Evolutionary conservation across 352 stramenopile genomes (phyloP), one percentile per base, ranked within the genome.

Genomic region (Globisporangium sylvaticum): DNA sequence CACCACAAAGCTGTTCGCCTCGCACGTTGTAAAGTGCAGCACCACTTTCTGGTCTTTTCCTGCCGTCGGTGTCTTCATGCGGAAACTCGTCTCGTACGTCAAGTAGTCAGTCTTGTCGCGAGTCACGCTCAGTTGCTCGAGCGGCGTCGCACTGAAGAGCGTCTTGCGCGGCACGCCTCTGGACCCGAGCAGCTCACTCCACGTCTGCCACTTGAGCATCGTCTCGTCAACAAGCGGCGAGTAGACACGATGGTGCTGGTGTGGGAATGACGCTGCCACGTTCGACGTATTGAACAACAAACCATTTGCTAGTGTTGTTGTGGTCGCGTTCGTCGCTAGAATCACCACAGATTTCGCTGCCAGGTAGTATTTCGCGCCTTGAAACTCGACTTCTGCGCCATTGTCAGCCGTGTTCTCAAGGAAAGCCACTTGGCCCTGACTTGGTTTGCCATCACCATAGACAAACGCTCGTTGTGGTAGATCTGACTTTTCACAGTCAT

Each of bases 241-340:
- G 68, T 84, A 91, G 9, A 71, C 57, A 9, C 83, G 77, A 64
- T 74, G 64, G 18, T 78, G 68, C 18, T 64, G 65, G 29, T 77
- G 74, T 14, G 74, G 68, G 55, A 83, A 89, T 34, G 83, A 88
- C 7, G 71, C 67, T 8, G 70, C 48, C 2, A 87, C 78, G 32
- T 84, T 75, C 12, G 82, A 73, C 14, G 82, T 88, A 54, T 92
- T 76, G 58, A 87, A 92, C 6, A 91, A 22, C 10, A 87, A 3
- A 37, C 15, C 10, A 60, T n/a, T 22, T 18, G 22, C 32, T 32
- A 3, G 18, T 29, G 14, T 29, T 58, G 25, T 54, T 58, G 53
- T 77, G 64, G 58, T 79, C 80, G 18, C 6, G 27, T 58, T 58
- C 6, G 5, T 12, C 27, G 6, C 15, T 22, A 90, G 10, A 31